These are phyloP conservation scores for Saccharum spontaneum DNA, from an alignment of 176 grass and related monocot species.

Conservation along the genomic window DNA sequence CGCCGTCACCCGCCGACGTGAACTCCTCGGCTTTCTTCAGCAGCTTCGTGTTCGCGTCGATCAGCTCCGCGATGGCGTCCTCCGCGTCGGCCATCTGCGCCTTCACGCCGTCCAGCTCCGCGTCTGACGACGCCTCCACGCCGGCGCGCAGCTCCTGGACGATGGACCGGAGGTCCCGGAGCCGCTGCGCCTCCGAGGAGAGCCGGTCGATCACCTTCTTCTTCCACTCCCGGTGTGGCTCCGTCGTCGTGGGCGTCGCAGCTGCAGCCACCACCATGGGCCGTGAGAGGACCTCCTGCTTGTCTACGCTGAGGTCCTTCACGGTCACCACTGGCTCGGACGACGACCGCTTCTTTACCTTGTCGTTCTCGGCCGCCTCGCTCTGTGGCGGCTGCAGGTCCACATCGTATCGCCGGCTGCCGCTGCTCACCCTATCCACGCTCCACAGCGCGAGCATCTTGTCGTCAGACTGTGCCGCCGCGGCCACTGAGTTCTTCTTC, in stretches of 20 bases:
- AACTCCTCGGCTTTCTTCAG: conserved; percentile 72
- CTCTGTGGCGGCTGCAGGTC: conserved; percentile 40
- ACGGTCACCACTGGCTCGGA: conserved; percentile 52
- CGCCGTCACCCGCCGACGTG: conserved; percentile 9
- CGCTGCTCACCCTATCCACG: conserved; percentile 41
- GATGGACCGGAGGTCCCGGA: conserved; percentile 54
- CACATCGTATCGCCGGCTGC: conserved; percentile 13
- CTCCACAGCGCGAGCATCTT: conserved; percentile 53
- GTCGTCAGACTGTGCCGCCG: conserved; percentile 22
- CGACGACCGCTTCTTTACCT: conserved; percentile 41
- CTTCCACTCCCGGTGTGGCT: conserved; percentile 73
- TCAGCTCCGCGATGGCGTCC: conserved; percentile 63
- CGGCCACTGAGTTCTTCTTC: conserved; percentile 16
- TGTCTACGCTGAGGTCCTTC: conserved; percentile 84
- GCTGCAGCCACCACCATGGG: background rate
- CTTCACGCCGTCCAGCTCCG: conserved; percentile 56
- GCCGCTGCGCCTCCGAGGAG: conserved; percentile 63
- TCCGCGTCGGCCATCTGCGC: conserved; percentile 68
- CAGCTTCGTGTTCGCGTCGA: conserved; percentile 78
- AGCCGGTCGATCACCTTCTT: conserved; percentile 70
- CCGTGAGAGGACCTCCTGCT: conserved; percentile 54
- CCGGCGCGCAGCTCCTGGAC: conserved; percentile 58
- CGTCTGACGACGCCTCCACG: conserved; percentile 47
- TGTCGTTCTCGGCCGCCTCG: conserved; percentile 38
- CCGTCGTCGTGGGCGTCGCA: background rate